A percentile compares a stretch with the other conserved stretches of the same genome.
Evolutionary conservation across 495 filamentous ascomycete genomes (phyloP).

Genomic region (Neurospora sp.): DNA sequence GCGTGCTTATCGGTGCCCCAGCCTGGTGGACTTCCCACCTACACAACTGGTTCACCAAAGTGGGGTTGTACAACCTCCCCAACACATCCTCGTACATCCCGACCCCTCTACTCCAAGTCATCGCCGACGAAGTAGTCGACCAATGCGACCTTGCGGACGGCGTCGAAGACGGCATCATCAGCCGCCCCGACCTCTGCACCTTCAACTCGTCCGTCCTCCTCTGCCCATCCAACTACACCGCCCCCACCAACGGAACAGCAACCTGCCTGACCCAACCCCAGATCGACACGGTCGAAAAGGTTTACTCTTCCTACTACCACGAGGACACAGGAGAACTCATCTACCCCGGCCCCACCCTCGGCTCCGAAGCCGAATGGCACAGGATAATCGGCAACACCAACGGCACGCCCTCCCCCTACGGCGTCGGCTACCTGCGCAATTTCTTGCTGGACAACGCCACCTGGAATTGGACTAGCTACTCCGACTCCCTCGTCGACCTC

Average conservation of each 20-base stretch:
- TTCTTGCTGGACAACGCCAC: slow-evolving; percentile 33
- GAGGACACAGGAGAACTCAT: slow-evolving; percentile 38
- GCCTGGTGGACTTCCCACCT: slow-evolving; percentile 41
- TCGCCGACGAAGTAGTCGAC: slow-evolving; percentile 50
- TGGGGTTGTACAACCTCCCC: slow-evolving; percentile 29
- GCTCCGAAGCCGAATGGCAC: slow-evolving; percentile 20
- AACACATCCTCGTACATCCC: slow-evolving; percentile 40
- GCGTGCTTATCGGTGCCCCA: slow-evolving; percentile 35
- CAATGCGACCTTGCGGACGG: slow-evolving; percentile 59
- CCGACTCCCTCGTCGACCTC: not conserved
- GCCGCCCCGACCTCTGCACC: slow-evolving; percentile 46
- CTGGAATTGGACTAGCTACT: slow-evolving; percentile 27
- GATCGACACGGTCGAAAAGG: slow-evolving; percentile 40
- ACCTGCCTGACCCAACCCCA: slow-evolving; percentile 49
- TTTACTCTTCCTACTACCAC: slow-evolving; percentile 45
- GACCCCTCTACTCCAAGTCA: slow-evolving; percentile 33
- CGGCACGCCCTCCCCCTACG: slow-evolving; percentile 18
- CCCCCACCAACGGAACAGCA: slow-evolving; percentile 3
- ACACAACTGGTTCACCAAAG: slow-evolving; percentile 32
- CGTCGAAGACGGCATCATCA: slow-evolving; percentile 52
- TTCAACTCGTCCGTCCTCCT: slow-evolving; percentile 43
- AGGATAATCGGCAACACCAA: slow-evolving; percentile 11
- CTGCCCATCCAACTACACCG: slow-evolving; percentile 27
- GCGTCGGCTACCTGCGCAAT: slow-evolving; percentile 26
- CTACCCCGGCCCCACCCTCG: slow-evolving; percentile 39